phyloP scores from a whole-genome alignment of 2,329 filamentous ascomycete genomes.

The Ascochyta pisi region DNA sequence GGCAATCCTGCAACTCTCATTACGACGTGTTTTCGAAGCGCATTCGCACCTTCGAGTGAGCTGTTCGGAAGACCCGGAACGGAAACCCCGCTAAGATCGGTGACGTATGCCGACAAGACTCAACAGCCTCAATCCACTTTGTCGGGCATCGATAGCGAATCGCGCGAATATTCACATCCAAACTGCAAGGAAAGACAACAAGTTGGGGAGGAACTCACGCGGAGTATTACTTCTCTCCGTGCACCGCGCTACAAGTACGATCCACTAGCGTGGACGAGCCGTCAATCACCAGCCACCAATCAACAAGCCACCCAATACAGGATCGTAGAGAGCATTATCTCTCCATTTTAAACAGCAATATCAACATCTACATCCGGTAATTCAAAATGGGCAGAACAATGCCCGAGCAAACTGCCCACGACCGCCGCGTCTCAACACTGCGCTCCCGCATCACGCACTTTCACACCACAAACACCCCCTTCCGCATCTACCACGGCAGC shows the following conservation, averaged over 20 bases:
- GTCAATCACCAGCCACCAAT: neutral
- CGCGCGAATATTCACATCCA: too few relatives aligned
- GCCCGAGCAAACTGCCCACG: conserved; percentile 16
- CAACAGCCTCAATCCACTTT: neutral
- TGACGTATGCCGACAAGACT: conserved; percentile 24
- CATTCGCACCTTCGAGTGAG: neutral
- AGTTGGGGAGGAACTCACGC: neutral
- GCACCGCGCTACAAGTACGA: neutral
- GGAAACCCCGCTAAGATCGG: conserved; percentile 24
- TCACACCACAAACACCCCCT: conserved; percentile 34
- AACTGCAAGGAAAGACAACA: neutral
- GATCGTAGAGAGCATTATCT: neutral
- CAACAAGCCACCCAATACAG: neutral
- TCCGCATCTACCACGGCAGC: conserved; percentile 71
- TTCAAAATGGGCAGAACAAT: neutral
- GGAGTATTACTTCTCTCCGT: neutral
- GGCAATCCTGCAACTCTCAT: neutral
- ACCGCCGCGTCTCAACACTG: conserved; percentile 30
- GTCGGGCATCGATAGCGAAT: neutral
- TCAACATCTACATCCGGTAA: too few relatives aligned
- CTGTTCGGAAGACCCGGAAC: conserved; percentile 29
- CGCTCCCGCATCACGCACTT: conserved; percentile 33
- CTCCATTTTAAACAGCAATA: too few relatives aligned
- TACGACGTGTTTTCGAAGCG: conserved; percentile 3
- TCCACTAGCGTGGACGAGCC: neutral